These are phyloP conservation scores for Isatis lusitanica DNA, from an alignment of 441 rosid species.

Conservation along the genomic window DNA sequence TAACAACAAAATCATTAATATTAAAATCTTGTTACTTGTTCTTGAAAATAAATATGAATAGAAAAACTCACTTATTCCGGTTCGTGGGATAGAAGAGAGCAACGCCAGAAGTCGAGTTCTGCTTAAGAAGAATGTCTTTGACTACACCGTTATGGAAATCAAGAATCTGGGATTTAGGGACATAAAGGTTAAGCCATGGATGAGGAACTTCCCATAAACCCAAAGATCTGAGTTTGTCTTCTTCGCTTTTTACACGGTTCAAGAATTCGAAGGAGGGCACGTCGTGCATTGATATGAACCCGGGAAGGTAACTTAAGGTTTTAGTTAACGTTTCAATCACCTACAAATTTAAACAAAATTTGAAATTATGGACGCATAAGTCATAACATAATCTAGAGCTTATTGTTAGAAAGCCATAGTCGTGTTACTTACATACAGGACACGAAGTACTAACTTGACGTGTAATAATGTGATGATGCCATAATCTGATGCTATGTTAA, in stretches of 20 bases:
- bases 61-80: constrained; percentile 53
- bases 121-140: constrained; percentile 61
- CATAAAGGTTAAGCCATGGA: constrained; percentile 93
- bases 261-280: constrained; percentile 72
- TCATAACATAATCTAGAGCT: background rate
- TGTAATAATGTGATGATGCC: constrained; percentile 6
- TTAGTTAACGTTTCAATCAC: constrained; percentile 44
- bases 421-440: background rate
- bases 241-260: constrained; percentile 76
- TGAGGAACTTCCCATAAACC: constrained; percentile 98
- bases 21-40: background rate
- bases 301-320: constrained; percentile 50
- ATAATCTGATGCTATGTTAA: constrained; percentile 9
- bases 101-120: constrained; percentile 59
- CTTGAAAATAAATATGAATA: background rate
- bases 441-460: background rate
- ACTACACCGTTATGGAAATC: constrained; percentile 67
- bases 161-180: constrained; percentile 69
- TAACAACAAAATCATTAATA: background rate
- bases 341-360: no score
- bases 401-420: background rate
- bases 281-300: constrained; percentile 58
- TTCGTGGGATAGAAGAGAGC: constrained; percentile 78
- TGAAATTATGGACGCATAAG: no score
- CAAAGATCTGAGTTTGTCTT: constrained; percentile 64